These are phyloP conservation scores for Talaromyces sp. DNA, from an alignment of 2,329 filamentous ascomycete species.

Conservation along the genomic window DNA sequence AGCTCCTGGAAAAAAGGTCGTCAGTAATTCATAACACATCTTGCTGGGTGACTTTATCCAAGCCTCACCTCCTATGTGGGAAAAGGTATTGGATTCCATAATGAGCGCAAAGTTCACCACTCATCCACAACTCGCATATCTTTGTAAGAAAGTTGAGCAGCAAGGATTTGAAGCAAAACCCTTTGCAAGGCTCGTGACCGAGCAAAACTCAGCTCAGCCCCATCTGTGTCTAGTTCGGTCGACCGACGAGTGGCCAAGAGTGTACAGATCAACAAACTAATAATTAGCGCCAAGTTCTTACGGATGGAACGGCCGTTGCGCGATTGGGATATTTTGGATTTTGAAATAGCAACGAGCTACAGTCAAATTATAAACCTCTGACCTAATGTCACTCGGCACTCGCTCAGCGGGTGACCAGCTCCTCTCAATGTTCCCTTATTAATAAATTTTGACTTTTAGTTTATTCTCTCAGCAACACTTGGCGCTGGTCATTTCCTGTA, in stretches of 20 bases:
- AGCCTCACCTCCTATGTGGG: not conserved
- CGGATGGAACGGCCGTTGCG: too few relatives aligned
- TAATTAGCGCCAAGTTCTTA: too few relatives aligned
- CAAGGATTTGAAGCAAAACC: not conserved
- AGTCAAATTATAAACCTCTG: not conserved
- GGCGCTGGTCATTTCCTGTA: not conserved
- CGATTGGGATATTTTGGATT: not conserved
- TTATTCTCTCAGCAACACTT: not conserved
- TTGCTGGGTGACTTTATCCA: not conserved
- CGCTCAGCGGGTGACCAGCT: too few relatives aligned
- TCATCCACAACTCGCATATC: not conserved
- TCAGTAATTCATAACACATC: not conserved
- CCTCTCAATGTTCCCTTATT: too few relatives aligned
- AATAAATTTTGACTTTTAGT: not conserved
- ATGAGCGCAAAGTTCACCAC: not conserved
- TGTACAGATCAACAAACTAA: too few relatives aligned
- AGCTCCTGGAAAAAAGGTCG: not conserved
- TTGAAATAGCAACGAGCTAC: not conserved
- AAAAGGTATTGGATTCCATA: not conserved
- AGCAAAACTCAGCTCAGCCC: not conserved
- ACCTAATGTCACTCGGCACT: not conserved
- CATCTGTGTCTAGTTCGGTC: not conserved
- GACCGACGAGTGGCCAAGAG: not conserved
- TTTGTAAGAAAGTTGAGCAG: not conserved
- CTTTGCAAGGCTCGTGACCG: not conserved